A percentile compares a stretch with the other conserved stretches of the same genome.
phyloP scores from a whole-genome alignment of 495 filamentous ascomycete species.

The Beverwykella pulmonaria region DNA sequence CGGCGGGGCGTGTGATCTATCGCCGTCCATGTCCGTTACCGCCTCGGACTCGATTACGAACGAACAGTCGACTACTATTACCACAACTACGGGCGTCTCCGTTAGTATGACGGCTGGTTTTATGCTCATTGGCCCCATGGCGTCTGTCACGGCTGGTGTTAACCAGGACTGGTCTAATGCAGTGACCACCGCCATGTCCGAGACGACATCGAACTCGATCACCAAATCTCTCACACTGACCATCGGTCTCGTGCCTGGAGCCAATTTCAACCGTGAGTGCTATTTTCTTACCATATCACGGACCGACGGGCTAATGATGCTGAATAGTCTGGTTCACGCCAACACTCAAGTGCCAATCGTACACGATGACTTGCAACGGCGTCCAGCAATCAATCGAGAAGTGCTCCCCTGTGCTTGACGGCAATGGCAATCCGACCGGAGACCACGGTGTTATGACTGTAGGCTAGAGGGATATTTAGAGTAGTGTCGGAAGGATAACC shows the following conservation, averaged over 20 bases:
- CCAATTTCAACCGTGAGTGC: conserved; percentile 3
- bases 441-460: conserved; percentile 16
- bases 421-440: conserved; percentile 5
- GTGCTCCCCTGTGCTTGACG: conserved; percentile 9
- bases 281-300: background rate
- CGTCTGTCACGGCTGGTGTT: background rate
- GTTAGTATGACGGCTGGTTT: conserved; percentile 10
- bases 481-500: too few species aligned
- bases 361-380: conserved; percentile 8
- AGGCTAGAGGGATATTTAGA: conserved; percentile 3
- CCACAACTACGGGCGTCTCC: background rate
- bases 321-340: conserved; percentile 10
- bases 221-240: conserved; percentile 4
- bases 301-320: background rate
- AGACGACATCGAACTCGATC: conserved; percentile 2
- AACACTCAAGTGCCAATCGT: conserved; percentile 13
- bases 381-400: conserved; percentile 10
- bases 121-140: conserved; percentile 7
- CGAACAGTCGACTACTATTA: conserved; percentile 7
- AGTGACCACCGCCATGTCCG: background rate
- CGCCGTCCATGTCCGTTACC: conserved; percentile 3
- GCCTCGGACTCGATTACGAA: conserved; percentile 7
- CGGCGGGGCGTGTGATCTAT: conserved; percentile 1
- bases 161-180: conserved; percentile 11
- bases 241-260: conserved; percentile 5